Evolutionary conservation across 1,284 basidiomycete genomes (phyloP).

Genomic region (Melampsora americana): DNA sequence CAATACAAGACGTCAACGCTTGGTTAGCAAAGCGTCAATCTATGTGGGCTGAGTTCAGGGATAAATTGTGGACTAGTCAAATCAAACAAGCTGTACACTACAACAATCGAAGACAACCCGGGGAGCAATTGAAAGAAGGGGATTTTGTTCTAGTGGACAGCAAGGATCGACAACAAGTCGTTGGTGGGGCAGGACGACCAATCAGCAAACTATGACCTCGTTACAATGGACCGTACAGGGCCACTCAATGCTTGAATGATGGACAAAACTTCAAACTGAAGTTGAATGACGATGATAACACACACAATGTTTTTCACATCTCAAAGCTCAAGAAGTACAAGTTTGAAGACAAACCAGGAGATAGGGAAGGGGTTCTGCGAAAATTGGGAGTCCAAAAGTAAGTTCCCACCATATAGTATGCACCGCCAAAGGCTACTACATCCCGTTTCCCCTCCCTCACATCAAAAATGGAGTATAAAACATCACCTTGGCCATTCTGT

Average conservation of each 20-base stretch:
- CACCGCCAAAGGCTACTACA: too few species aligned
- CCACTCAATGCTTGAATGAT: neutral
- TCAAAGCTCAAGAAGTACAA: constrained; percentile 4
- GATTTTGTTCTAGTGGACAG: neutral
- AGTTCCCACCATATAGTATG: too few species aligned
- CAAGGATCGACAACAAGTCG: neutral
- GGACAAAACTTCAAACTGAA: constrained; percentile 2
- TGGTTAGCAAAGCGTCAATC: neutral
- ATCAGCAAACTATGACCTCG: neutral
- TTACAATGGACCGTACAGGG: neutral
- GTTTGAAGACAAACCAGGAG: too few species aligned
- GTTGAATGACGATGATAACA: neutral
- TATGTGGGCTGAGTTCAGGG: neutral
- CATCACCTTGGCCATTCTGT: too few species aligned
- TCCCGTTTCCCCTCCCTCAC: too few species aligned
- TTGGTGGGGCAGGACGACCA: neutral
- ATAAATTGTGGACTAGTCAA: neutral
- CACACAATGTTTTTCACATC: constrained; percentile 4
- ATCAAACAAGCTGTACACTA: neutral
- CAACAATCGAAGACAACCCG: neutral
- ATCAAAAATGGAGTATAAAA: too few species aligned
- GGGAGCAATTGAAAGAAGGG: neutral
- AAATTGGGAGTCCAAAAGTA: too few species aligned
- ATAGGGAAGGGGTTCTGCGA: too few species aligned
- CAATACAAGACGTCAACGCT: neutral